A percentile compares a stretch with the other conserved stretches of the same genome.
These are phyloP conservation scores for Thalassiosira gravida DNA, from an alignment of 352 stramenopile genomes.

Conservation along the genomic window DNA sequence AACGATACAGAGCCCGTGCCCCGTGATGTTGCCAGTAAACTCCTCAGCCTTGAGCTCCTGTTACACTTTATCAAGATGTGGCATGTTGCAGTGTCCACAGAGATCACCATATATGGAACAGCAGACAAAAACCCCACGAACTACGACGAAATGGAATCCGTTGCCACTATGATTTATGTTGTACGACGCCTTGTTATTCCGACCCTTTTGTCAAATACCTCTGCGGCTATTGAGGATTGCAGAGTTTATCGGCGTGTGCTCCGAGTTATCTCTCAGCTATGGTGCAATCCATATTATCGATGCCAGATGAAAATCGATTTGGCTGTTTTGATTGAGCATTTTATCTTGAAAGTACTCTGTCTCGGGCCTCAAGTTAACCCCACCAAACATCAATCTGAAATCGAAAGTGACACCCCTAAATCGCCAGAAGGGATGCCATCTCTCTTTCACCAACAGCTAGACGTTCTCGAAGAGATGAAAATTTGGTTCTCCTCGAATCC, in stretches of 20 bases:
- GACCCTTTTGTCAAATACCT: slow-evolving; percentile 79
- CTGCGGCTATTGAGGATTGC: slow-evolving; percentile 77
- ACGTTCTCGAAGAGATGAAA: slow-evolving; percentile 84
- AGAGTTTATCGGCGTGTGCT: slow-evolving; percentile 81
- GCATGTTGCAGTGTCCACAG: slow-evolving; percentile 34
- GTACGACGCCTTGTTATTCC: slow-evolving; percentile 80
- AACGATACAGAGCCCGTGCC: slow-evolving; percentile 55
- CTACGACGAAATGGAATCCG: slow-evolving; percentile 30
- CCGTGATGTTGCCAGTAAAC: slow-evolving; percentile 84
- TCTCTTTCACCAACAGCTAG: slow-evolving; percentile 80
- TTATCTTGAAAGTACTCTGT: slow-evolving; percentile 82
- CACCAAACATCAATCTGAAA: slow-evolving; percentile 13
- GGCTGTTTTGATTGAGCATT: slow-evolving; percentile 87
- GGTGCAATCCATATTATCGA: slow-evolving; percentile 78
- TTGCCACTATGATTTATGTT: slow-evolving; percentile 72
- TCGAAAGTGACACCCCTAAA: slow-evolving; percentile 11
- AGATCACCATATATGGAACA: slow-evolving; percentile 34
- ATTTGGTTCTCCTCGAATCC: slow-evolving; percentile 84
- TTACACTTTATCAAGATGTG: slow-evolving; percentile 80
- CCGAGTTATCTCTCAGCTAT: slow-evolving; percentile 83
- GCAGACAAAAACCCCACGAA: slow-evolving; percentile 26
- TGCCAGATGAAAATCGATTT: slow-evolving; percentile 86
- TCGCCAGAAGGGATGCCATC: slow-evolving; percentile 50
- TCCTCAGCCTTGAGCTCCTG: slow-evolving; percentile 85
- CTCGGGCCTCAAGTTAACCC: slow-evolving; percentile 78